Conservation (phyloP, 495 filamentous ascomycete genomes). For the Apiosordaria backusii region DNA sequence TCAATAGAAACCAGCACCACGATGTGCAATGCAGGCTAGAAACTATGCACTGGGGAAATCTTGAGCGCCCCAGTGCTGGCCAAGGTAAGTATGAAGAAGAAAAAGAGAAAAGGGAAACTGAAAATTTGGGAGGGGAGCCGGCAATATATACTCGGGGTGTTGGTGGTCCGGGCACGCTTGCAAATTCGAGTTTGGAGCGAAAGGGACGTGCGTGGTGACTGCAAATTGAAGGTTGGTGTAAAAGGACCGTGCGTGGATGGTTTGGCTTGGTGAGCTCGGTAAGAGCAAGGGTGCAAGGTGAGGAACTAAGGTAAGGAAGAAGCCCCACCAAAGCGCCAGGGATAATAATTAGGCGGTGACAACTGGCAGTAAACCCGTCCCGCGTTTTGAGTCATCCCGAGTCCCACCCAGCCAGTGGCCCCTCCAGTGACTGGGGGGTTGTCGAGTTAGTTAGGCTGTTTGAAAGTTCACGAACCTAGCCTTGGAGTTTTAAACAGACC, state of each 20-base stretch:
- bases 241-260: too few species aligned
- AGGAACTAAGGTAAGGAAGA: background rate
- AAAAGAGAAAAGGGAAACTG: constrained; percentile 15
- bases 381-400: constrained; percentile 35
- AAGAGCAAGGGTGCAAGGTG: background rate
- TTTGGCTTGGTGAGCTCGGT: too few species aligned
- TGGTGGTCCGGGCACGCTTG: constrained; percentile 23
- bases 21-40: constrained; percentile 40
- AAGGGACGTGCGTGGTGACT: background rate
- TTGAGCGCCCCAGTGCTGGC: constrained; percentile 22
- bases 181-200: constrained; percentile 3
- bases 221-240: too few species aligned
- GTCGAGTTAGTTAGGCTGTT: constrained; percentile 1
- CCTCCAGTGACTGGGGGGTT: constrained; percentile 13
- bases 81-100: constrained; percentile 34
- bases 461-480: constrained; percentile 19
- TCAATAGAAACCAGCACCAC: constrained; percentile 31
- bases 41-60: constrained; percentile 25
- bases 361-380: constrained; percentile 26
- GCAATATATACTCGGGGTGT: constrained; percentile 1
- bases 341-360: constrained; percentile 16
- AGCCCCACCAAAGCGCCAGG: background rate
- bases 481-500: constrained; percentile 8
- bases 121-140: constrained; percentile 7
- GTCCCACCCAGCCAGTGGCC: constrained; percentile 10